Evolutionary conservation across 2,329 filamentous ascomycete genomes (phyloP).

Genomic region (Aspergillus candidus): DNA sequence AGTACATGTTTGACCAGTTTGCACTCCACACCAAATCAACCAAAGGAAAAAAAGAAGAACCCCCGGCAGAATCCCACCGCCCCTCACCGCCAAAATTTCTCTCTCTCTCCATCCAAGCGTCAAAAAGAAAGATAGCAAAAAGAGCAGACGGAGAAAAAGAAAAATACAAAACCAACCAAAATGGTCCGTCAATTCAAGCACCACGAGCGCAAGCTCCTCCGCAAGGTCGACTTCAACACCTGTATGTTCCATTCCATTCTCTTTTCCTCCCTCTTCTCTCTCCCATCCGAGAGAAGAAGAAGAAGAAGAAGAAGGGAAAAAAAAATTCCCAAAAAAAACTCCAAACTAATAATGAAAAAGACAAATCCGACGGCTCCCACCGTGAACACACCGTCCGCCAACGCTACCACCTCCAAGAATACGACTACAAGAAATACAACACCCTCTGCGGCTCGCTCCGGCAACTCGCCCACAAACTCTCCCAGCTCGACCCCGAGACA

Average conservation of each 20-base stretch:
- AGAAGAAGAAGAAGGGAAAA: too few species aligned
- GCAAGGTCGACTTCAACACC: slow-evolving; percentile 88
- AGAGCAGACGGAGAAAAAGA: background rate
- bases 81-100: background rate
- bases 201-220: slow-evolving; percentile 74
- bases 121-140: too few species aligned
- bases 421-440: slow-evolving; percentile 70
- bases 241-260: slow-evolving; percentile 30
- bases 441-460: slow-evolving; percentile 71
- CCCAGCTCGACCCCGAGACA: slow-evolving; percentile 69
- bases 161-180: slow-evolving; percentile 16
- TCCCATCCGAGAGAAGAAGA: too few species aligned
- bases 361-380: slow-evolving; percentile 82
- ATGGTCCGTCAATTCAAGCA: slow-evolving; percentile 97
- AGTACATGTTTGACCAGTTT: background rate
- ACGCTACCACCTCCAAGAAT: slow-evolving; percentile 85
- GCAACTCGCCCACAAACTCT: slow-evolving; percentile 82
- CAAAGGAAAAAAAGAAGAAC: too few species aligned
- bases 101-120: background rate
- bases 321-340: too few species aligned
- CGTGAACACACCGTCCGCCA: slow-evolving; percentile 73
- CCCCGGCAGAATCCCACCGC: slow-evolving; percentile 1
- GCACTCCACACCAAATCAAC: background rate
- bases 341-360: too few species aligned
- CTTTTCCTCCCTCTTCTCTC: too few species aligned